Evolutionary conservation across 2,329 filamentous ascomycete species (phyloP), one percentile per base, ranked within the genome.

Genomic region (Trichophyton verrucosum): DNA sequence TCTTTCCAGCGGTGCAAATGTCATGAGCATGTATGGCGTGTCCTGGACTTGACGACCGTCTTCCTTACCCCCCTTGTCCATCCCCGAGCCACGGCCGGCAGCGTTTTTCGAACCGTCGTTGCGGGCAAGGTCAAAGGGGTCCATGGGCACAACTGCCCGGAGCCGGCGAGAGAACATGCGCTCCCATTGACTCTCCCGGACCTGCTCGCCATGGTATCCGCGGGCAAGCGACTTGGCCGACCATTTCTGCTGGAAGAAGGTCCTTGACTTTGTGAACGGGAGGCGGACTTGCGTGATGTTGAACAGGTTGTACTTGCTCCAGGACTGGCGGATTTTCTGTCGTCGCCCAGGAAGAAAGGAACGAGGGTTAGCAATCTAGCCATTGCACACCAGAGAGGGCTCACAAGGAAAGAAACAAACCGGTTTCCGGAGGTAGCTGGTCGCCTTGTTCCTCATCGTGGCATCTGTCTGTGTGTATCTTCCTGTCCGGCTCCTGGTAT

Each of bases 171-270:
- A 86, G 78, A 99, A 99, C 82, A 96, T 91, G 72, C 88, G 88
- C 75, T 88, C 82, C 94, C 94, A 99, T 77, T 94, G 87, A 72
- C 88, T 86, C 78, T 99, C 94, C 66, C 86, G 85, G 67, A 99
- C 86, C 71, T 96, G 89, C 73, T 96, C 92, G 75, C 92, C 94
- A 77, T 99, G 94, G 75, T 97, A 99, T 65, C 82, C 86, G 66
- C 94, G 86, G 47, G 89, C 84, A 65, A 86, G 74, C 22, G 91
- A 85, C 76, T 99, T 99, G 69, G 92, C 89, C 1, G 77, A 75
- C 92, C 92, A 99, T 86, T 99, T 99, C 77, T 97, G 92, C 80
- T 97, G 92, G 82, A 95, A 99, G 77, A 94, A 95, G 51, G 91
- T 96, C 64, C 77, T 70, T 36, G 71, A 69, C 64, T 67, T 70